A percentile compares a stretch with the other conserved stretches of the same genome.
These are phyloP conservation scores for Tulasnella sp. DNA, from an alignment of 768 basidiomycete genomes.

Conservation along the genomic window DNA sequence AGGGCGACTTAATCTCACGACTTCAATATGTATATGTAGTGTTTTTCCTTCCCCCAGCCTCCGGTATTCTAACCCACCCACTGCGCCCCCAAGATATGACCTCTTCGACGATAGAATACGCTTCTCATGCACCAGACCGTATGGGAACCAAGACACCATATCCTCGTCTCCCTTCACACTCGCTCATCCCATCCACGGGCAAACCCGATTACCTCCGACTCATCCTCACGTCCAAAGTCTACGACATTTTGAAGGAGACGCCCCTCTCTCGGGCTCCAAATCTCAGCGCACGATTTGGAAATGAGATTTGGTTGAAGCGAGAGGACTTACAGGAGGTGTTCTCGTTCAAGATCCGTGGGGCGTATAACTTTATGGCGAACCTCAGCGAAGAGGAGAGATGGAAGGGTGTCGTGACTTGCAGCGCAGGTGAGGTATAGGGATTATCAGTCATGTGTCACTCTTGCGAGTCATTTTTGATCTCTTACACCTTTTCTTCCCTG, in stretches of 20 bases:
- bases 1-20: no score
- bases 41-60: no score
- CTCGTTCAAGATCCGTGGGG: slow-evolving; percentile 97
- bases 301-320: slow-evolving; percentile 91
- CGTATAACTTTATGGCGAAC: slow-evolving; percentile 96
- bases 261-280: slow-evolving; percentile 81
- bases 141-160: slow-evolving; percentile 28
- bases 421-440: slow-evolving; percentile 71
- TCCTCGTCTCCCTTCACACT: slow-evolving; percentile 56
- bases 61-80: no score
- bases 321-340: slow-evolving; percentile 97
- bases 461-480: no score
- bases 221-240: slow-evolving; percentile 82
- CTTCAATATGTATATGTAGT: no score
- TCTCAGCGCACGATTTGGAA: slow-evolving; percentile 78
- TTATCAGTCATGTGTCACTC: neutral
- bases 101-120: slow-evolving; percentile 9
- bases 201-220: slow-evolving; percentile 83
- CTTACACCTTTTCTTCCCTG: no score
- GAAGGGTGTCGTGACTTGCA: slow-evolving; percentile 97
- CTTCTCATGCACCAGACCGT: slow-evolving; percentile 3
- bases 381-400: slow-evolving; percentile 81
- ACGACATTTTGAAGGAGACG: slow-evolving; percentile 80
- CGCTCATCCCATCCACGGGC: slow-evolving; percentile 45
- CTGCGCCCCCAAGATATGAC: neutral